phyloP scores from a whole-genome alignment of 2,329 filamentous ascomycete genomes.

The Fusarium zealandicum region DNA sequence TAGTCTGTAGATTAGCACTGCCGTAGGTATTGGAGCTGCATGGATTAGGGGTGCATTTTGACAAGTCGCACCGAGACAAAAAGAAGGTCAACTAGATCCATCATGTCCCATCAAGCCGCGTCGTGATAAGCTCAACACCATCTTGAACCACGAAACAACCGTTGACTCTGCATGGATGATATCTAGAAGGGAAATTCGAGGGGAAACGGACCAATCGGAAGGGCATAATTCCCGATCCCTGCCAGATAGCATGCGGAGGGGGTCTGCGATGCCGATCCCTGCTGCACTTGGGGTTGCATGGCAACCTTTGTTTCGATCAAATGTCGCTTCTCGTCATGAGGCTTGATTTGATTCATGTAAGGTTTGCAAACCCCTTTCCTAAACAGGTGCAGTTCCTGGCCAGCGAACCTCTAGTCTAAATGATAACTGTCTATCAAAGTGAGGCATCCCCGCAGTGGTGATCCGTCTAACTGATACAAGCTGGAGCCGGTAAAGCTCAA shows the following conservation, averaged over 20 bases:
- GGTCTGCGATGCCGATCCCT: slow-evolving; percentile 10
- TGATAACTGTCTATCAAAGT: neutral
- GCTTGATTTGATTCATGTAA: slow-evolving; percentile 14
- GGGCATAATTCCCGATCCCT: slow-evolving; percentile 19
- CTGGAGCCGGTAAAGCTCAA: too few species aligned
- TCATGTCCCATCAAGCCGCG: neutral
- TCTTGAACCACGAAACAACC: neutral
- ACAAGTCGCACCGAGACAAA: neutral
- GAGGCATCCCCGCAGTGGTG: neutral
- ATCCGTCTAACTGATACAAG: too few species aligned
- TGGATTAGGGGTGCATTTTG: neutral
- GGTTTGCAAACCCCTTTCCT: slow-evolving; percentile 18
- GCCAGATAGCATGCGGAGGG: neutral
- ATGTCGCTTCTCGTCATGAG: neutral
- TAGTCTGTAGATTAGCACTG: neutral
- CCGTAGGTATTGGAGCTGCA: neutral
- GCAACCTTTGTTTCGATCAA: neutral
- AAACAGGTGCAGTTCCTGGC: slow-evolving; percentile 10
- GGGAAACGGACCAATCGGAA: slow-evolving; percentile 13
- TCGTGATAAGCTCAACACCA: neutral
- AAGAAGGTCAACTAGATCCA: too few species aligned
- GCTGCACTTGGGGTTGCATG: neutral
- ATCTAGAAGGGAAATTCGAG: slow-evolving; percentile 19
- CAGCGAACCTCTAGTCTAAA: slow-evolving; percentile 5
- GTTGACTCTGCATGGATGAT: neutral